These are phyloP conservation scores for Sporothrix inflata DNA, from an alignment of 2,329 filamentous ascomycete genomes.

Conservation along the genomic window DNA sequence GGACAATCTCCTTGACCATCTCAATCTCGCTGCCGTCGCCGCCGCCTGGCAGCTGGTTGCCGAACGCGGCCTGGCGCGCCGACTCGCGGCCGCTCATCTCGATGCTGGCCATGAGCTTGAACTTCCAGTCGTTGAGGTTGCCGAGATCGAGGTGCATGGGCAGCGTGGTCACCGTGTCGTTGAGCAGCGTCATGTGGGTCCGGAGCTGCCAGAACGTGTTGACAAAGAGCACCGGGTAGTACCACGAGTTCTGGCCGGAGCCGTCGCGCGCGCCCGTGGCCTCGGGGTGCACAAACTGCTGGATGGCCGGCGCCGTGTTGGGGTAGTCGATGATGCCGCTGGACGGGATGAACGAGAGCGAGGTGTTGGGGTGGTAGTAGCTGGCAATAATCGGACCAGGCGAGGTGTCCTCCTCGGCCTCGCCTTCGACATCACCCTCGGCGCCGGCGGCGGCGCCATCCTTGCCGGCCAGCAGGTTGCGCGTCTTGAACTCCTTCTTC, in stretches of 20 bases:
- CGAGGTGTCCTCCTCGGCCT: not conserved
- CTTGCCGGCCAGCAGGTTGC: slow-evolving; percentile 74
- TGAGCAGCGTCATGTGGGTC: slow-evolving; percentile 87
- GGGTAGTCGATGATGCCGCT: slow-evolving; percentile 70
- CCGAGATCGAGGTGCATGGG: slow-evolving; percentile 82
- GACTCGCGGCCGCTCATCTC: slow-evolving; percentile 87
- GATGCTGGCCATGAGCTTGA: slow-evolving; percentile 79
- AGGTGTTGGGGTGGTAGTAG: slow-evolving; percentile 95
- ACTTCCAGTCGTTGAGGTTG: slow-evolving; percentile 87
- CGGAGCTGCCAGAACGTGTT: slow-evolving; percentile 98
- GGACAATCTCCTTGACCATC: slow-evolving; percentile 92
- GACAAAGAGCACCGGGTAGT: slow-evolving; percentile 84
- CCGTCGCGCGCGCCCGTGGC: slow-evolving; percentile 78
- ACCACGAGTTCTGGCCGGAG: slow-evolving; percentile 88
- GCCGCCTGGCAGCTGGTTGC: slow-evolving; percentile 70
- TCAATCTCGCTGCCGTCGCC: slow-evolving; percentile 94
- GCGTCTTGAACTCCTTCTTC: slow-evolving; percentile 86
- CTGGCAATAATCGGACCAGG: slow-evolving; percentile 72
- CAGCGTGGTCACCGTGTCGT: slow-evolving; percentile 81
- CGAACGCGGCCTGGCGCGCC: slow-evolving; percentile 75
- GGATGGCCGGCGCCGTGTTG: slow-evolving; percentile 70
- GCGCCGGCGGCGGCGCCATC: slow-evolving; percentile 57
- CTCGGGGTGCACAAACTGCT: slow-evolving; percentile 80
- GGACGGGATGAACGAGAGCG: slow-evolving; percentile 82
- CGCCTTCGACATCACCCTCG: slow-evolving; percentile 54